Evolutionary conservation across 192 early-diverging fungal genomes (phyloP).

Genomic region (Gryganskiella cystojenkinii): DNA sequence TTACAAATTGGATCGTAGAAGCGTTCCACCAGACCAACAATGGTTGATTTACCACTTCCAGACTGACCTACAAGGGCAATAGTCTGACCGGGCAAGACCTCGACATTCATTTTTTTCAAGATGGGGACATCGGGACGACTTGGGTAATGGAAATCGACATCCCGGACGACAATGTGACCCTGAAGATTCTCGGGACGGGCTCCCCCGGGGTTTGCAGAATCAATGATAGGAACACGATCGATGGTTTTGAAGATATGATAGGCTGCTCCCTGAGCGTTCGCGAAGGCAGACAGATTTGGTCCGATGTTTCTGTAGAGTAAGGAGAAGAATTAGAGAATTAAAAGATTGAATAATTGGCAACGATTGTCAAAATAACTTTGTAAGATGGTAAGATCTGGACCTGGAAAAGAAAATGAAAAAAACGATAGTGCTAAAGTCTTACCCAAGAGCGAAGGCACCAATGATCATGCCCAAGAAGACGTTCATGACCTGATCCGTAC

Average conservation of each 20-base stretch:
- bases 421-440: neutral
- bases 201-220: slow-evolving; percentile 63
- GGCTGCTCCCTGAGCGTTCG: slow-evolving; percentile 85
- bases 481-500: slow-evolving; percentile 69
- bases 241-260: slow-evolving; percentile 85
- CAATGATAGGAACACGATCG: slow-evolving; percentile 82
- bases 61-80: slow-evolving; percentile 64
- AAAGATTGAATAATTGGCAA: neutral
- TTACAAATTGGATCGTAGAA: slow-evolving; percentile 77
- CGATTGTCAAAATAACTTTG: too few relatives aligned
- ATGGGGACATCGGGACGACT: slow-evolving; percentile 84
- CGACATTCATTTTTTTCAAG: slow-evolving; percentile 77
- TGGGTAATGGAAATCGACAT: slow-evolving; percentile 89
- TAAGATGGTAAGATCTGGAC: too few relatives aligned
- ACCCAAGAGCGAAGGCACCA: slow-evolving; percentile 61
- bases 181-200: slow-evolving; percentile 55
- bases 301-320: slow-evolving; percentile 51
- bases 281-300: slow-evolving; percentile 79
- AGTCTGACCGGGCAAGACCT: slow-evolving; percentile 78
- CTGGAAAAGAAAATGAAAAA: neutral
- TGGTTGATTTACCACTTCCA: slow-evolving; percentile 90
- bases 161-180: slow-evolving; percentile 79
- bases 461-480: slow-evolving; percentile 93
- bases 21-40: slow-evolving; percentile 84
- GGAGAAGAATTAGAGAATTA: neutral